A percentile compares a stretch with the other conserved stretches of the same genome.
Conservation (phyloP, 371 early-diverging fungal genomes). For the Syncephalastrum monosporum region DNA sequence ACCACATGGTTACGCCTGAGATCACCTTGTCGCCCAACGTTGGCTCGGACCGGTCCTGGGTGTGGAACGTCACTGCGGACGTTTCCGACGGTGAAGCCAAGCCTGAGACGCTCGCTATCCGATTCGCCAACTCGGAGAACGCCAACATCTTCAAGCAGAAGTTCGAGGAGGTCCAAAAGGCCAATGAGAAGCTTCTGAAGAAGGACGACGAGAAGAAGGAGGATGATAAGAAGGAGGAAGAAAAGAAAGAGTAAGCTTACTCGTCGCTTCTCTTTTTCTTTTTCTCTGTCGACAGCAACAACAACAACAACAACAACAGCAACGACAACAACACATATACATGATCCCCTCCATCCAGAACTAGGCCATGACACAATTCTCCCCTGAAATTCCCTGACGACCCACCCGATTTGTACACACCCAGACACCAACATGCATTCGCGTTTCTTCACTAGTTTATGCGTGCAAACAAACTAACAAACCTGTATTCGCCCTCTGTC, state of each 20-base stretch:
- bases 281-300: not conserved
- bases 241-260: conserved; percentile 24
- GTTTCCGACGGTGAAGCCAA: conserved; percentile 85
- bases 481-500: not conserved
- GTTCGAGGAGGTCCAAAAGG: conserved; percentile 47
- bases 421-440: no score
- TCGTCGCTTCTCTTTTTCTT: conserved; percentile 1
- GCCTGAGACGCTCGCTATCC: conserved; percentile 90
- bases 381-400: no score
- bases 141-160: conserved; percentile 54
- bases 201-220: conserved; percentile 31
- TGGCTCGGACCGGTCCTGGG: conserved; percentile 98
- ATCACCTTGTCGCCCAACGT: conserved; percentile 91
- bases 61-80: conserved; percentile 89
- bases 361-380: no score
- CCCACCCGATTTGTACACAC: no score
- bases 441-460: no score
- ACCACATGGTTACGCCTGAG: conserved; percentile 90
- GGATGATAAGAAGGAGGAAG: conserved; percentile 22
- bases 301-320: no score
- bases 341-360: no score
- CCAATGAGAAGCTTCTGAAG: conserved; percentile 20
- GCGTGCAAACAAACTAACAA: no score
- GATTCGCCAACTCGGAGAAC: conserved; percentile 93
- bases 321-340: no score